Base-by-base conservation (phyloP, 257 asterid genomes). In the Lycium barbarum region DNA sequence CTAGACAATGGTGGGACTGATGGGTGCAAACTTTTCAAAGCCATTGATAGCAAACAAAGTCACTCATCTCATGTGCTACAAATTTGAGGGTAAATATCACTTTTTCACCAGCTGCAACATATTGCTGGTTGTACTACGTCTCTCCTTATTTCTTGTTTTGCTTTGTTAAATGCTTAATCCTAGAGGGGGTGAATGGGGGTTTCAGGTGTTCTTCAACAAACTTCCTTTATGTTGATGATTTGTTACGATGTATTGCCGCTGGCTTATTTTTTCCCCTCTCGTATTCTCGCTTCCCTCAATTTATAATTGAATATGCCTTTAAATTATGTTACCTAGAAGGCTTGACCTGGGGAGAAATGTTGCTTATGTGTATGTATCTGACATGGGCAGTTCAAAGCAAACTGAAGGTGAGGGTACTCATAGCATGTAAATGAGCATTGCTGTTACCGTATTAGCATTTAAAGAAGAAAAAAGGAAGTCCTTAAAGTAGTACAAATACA, bases 41-140 rank as follows among this genome's bases (percentile, higher is more conserved):
- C 97, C 98, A 57, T 85, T 97, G 93, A 90, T 91, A 38, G 97
- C 98, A 62, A 88, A 83, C 90, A 92, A 88, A 90, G 94, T 94
- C 89, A 97, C 99, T 83, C 99, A 97, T 95, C 94, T 97, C 36
- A 84, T 97, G 90, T 97, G 99, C 94, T 97, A 93, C 96, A 94
- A 97, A 87, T 94, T 94, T 88, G 96, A 94, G 88, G 99, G 99
- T 97, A 76, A 36, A 92, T 80, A 63, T 76, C 76, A 79, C 80
- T 66, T 18, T 83, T 72, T 5, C 58, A 43, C 33, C 66, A 53
- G 33, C 53, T 78, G 66, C 66, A 36, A 38, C 33, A 17, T 26
- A 2, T 78, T 33, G 82, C 17, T 78, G 66, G 66, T 33, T 76
- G 82, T 53, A 33, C 43, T 78, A 8, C 33, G 33, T 78, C 49